phyloP scores from a whole-genome alignment of 2,329 filamentous ascomycete species.

The Penicillium sp. region DNA sequence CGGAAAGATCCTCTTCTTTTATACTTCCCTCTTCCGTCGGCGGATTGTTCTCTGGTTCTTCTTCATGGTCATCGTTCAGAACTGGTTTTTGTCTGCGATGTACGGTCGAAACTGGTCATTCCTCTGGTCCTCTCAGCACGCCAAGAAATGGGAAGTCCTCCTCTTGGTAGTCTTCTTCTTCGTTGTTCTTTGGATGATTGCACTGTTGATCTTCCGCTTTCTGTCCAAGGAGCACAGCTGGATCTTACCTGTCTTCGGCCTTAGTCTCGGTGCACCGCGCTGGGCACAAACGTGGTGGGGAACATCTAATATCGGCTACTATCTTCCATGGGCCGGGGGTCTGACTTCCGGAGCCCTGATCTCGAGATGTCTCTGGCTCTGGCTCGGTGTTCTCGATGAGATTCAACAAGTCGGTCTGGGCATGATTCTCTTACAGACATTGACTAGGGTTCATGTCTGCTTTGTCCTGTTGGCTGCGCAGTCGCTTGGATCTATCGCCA shows the following conservation, averaged over 20 bases:
- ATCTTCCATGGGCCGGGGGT: conserved; percentile 55
- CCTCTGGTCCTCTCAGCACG: not conserved
- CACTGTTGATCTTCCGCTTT: conserved; percentile 42
- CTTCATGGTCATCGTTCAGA: conserved; percentile 58
- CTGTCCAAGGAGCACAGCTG: conserved; percentile 58
- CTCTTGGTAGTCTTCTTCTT: conserved; percentile 48
- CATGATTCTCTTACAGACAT: conserved; percentile 61
- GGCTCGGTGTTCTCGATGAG: conserved; percentile 61
- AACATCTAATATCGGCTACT: conserved; percentile 55
- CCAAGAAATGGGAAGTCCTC: conserved; percentile 50
- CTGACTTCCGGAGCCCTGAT: conserved; percentile 35
- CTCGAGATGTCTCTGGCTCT: conserved; percentile 51
- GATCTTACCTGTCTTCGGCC: conserved; percentile 63
- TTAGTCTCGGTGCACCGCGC: conserved; percentile 59
- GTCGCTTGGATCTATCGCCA: conserved; percentile 57
- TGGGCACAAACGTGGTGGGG: conserved; percentile 66
- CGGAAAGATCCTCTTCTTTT: conserved; percentile 61
- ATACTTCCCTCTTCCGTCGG: conserved; percentile 55
- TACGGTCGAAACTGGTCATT: conserved; percentile 56
- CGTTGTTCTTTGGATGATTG: conserved; percentile 58
- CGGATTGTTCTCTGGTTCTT: conserved; percentile 65
- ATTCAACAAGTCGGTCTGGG: conserved; percentile 62
- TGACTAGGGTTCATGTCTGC: conserved; percentile 60
- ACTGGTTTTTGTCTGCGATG: conserved; percentile 61
- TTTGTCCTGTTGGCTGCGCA: conserved; percentile 58